Conservation (phyloP, 2,329 filamentous ascomycete species). For the Fusarium setosum region DNA sequence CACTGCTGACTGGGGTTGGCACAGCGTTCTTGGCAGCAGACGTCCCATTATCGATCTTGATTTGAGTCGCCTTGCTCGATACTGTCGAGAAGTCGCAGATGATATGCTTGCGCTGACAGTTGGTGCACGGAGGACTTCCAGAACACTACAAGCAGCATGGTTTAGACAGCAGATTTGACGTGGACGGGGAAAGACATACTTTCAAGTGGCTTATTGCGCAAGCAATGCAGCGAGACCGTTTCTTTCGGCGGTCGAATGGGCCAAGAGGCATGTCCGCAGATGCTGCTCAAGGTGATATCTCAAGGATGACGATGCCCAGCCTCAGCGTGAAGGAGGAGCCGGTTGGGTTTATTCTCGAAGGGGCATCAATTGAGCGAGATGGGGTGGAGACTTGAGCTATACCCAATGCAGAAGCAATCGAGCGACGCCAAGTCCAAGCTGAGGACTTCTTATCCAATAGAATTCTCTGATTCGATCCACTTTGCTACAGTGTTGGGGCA, state of each 20-base stretch:
- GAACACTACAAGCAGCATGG: slow-evolving; percentile 43
- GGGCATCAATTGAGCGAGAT: slow-evolving; percentile 33
- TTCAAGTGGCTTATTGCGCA: slow-evolving; percentile 50
- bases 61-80: not conserved
- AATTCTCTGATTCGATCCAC: not conserved
- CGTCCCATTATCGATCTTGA: slow-evolving; percentile 37
- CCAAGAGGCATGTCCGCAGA: slow-evolving; percentile 43
- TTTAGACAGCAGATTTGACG: not conserved
- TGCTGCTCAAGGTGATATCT: not conserved
- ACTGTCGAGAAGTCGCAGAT: slow-evolving; percentile 36
- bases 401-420: slow-evolving; percentile 30
- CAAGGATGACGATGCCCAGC: not conserved
- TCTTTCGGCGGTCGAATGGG: slow-evolving; percentile 48
- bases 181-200: slow-evolving; percentile 20
- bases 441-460: not conserved
- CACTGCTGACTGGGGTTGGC: not conserved
- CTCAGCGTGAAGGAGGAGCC: not conserved
- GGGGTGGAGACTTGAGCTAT: not conserved
- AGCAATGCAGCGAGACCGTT: slow-evolving; percentile 45
- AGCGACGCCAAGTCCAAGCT: slow-evolving; percentile 39
- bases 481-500: not conserved
- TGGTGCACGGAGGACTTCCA: slow-evolving; percentile 44
- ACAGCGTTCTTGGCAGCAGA: slow-evolving; percentile 9
- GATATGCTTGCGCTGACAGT: slow-evolving; percentile 42
- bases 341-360: slow-evolving; percentile 27